Evolutionary conservation across 345 rosid species (phyloP).

Genomic region (Citrus australasica): DNA sequence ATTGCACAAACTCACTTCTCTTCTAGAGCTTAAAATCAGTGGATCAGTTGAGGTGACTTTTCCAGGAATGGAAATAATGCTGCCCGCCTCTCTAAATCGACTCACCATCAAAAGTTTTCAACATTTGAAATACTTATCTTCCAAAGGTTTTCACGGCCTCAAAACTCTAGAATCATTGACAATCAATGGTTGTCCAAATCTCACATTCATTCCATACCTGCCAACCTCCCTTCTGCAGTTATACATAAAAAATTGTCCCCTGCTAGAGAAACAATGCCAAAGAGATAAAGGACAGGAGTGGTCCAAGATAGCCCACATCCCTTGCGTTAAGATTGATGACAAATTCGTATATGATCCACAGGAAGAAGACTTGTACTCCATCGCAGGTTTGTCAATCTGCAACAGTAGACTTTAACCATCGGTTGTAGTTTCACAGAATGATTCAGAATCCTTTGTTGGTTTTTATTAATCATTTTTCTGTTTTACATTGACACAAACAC

Average conservation of each 20-base stretch:
- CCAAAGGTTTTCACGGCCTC: slow-evolving; percentile 15
- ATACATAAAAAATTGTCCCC: slow-evolving; percentile 5
- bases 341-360: not conserved
- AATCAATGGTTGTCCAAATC: slow-evolving; percentile 12
- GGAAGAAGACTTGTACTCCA: not conserved
- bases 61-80: not conserved
- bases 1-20: slow-evolving; percentile 9
- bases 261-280: slow-evolving; percentile 9
- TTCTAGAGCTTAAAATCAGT: slow-evolving; percentile 2
- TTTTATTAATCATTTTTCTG: not conserved
- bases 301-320: slow-evolving; percentile 19
- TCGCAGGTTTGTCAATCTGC: not conserved
- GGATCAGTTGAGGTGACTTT: slow-evolving; percentile 18
- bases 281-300: slow-evolving; percentile 16
- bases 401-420: too few species aligned
- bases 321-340: not conserved
- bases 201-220: slow-evolving; percentile 8
- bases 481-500: not conserved
- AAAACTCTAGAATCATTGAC: slow-evolving; percentile 13
- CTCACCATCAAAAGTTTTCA: slow-evolving; percentile 15
- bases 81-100: not conserved
- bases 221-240: slow-evolving; percentile 7
- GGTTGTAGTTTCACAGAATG: not conserved
- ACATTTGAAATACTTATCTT: slow-evolving; percentile 6
- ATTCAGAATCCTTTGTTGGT: not conserved